A percentile compares a stretch with the other conserved stretches of the same genome.
Conservation (phyloP, 75 land plant species). For the Sequoiadendron giganteum region DNA sequence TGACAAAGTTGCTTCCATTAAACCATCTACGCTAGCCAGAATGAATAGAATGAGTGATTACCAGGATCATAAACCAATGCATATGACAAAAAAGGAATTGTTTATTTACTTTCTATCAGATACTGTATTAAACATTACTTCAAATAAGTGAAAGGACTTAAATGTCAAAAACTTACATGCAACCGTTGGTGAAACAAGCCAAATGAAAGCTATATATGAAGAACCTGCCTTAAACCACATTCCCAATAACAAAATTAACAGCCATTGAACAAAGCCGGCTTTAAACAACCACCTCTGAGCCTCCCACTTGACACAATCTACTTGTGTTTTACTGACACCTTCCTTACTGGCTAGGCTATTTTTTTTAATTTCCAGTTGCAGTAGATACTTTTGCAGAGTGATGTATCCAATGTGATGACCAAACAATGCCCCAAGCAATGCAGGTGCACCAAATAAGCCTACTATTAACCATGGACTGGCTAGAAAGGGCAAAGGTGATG, state of each 20-base stretch:
- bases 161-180: conserved; percentile 66
- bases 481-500: conserved; percentile 71
- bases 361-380: conserved; percentile 19
- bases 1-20: conserved; percentile 80
- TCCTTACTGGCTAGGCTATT: conserved; percentile 11
- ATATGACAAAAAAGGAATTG: not conserved
- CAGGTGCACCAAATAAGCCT: conserved; percentile 91
- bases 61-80: not conserved
- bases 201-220: conserved; percentile 80
- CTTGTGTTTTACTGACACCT: conserved; percentile 13
- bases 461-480: conserved; percentile 78
- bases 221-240: conserved; percentile 71
- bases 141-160: not conserved
- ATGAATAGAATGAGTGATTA: not conserved
- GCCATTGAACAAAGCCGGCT: conserved; percentile 85
- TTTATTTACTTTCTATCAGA: not conserved
- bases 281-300: conserved; percentile 93
- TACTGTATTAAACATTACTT: not conserved
- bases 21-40: conserved; percentile 64
- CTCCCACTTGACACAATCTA: conserved; percentile 46
- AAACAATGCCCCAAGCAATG: conserved; percentile 77
- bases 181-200: conserved; percentile 87
- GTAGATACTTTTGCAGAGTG: conserved; percentile 49
- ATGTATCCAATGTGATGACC: conserved; percentile 82
- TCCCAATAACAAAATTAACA: conserved; percentile 59